Conservation (phyloP, 768 basidiomycete genomes). For the Pilatotrama ljubarskyi region DNA sequence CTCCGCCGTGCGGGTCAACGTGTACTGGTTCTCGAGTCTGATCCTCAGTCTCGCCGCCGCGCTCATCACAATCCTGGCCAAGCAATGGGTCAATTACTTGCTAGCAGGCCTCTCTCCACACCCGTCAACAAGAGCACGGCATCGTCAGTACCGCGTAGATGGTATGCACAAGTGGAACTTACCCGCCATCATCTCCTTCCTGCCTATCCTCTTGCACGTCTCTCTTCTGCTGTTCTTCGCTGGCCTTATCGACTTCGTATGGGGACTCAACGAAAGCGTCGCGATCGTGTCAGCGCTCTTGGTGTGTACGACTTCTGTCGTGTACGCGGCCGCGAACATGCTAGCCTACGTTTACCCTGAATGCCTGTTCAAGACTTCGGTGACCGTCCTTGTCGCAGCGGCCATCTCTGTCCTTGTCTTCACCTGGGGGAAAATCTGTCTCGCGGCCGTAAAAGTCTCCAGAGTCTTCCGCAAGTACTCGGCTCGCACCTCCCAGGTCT, state of each 20-base stretch:
- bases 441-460: neutral
- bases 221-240: slow-evolving; percentile 53
- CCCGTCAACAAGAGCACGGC: slow-evolving; percentile 41
- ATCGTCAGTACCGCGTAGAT: slow-evolving; percentile 42
- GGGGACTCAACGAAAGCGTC: slow-evolving; percentile 25
- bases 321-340: slow-evolving; percentile 20
- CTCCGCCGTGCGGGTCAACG: slow-evolving; percentile 40
- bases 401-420: too few relatives aligned
- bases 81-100: slow-evolving; percentile 47
- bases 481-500: neutral
- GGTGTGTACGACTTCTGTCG: slow-evolving; percentile 9
- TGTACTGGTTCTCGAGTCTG: slow-evolving; percentile 41
- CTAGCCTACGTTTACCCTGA: slow-evolving; percentile 17
- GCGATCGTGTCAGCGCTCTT: slow-evolving; percentile 7
- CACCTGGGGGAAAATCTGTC: neutral
- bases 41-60: slow-evolving; percentile 43
- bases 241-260: slow-evolving; percentile 46
- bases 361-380: slow-evolving; percentile 25
- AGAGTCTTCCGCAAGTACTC: too few relatives aligned
- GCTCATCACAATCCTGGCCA: slow-evolving; percentile 45
- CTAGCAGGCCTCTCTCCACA: slow-evolving; percentile 33
- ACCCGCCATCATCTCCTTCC: slow-evolving; percentile 39
- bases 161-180: slow-evolving; percentile 43
- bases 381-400: slow-evolving; percentile 1
- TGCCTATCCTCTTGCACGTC: slow-evolving; percentile 50